Percentiles rank a stretch among this genome's conserved stretches.
Conservation (phyloP, 2,329 filamentous ascomycete species). For the Fusarium coffeatum region DNA sequence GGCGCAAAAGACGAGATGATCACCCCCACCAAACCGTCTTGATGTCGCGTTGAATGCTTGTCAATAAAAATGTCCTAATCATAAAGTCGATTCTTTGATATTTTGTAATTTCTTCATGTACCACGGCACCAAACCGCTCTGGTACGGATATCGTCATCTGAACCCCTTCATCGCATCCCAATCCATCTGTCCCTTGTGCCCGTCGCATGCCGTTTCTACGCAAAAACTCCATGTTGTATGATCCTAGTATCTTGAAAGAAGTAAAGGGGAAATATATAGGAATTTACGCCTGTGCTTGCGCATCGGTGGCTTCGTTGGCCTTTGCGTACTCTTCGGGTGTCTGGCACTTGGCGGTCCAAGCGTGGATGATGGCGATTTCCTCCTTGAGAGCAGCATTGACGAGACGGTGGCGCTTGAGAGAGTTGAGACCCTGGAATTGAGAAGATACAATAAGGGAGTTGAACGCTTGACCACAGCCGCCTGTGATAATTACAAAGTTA, state of each 20-base stretch:
- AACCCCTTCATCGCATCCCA: background rate
- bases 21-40: constrained; percentile 27
- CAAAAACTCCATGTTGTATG: constrained; percentile 12
- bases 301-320: constrained; percentile 41
- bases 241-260: background rate
- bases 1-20: constrained; percentile 42
- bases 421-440: constrained; percentile 76
- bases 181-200: background rate
- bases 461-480: constrained; percentile 72
- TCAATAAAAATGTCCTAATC: constrained; percentile 42
- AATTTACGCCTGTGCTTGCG: constrained; percentile 19
- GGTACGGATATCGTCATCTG: constrained; percentile 27
- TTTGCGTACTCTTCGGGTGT: constrained; percentile 88
- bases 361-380: constrained; percentile 91
- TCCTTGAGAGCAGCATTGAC: constrained; percentile 86
- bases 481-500: constrained; percentile 50
- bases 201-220: constrained; percentile 10
- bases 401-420: constrained; percentile 85
- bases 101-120: constrained; percentile 31
- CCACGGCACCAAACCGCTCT: constrained; percentile 15
- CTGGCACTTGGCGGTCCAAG: constrained; percentile 94
- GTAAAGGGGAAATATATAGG: background rate
- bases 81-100: constrained; percentile 22
- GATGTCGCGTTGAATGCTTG: constrained; percentile 37
- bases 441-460: constrained; percentile 71